These are phyloP conservation scores for Malassezia brasiliensis DNA, from an alignment of 1,284 basidiomycete species.

Conservation along the genomic window DNA sequence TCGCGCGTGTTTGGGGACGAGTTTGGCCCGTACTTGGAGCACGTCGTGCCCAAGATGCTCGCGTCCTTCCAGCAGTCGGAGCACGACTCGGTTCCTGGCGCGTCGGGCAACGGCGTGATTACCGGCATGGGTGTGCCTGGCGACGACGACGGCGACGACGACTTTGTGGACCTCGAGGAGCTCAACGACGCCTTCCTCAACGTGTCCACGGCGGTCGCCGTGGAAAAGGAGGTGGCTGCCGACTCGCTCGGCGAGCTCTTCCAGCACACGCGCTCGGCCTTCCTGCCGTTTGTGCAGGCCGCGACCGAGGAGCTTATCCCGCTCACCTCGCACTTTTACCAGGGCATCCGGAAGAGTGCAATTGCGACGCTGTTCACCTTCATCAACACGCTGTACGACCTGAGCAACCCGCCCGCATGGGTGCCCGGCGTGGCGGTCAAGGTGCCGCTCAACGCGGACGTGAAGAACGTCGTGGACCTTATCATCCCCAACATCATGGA, in stretches of 20 bases:
- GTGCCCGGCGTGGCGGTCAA: constrained; percentile 59
- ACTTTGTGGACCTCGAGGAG: constrained; percentile 61
- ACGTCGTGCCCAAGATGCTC: constrained; percentile 77
- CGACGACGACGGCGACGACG: constrained; percentile 55
- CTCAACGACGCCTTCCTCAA: constrained; percentile 55
- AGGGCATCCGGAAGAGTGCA: constrained; percentile 92
- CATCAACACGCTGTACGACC: constrained; percentile 82
- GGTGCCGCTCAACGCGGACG: constrained; percentile 62
- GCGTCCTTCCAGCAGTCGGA: constrained; percentile 69
- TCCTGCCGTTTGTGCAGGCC: constrained; percentile 67
- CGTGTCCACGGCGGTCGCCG: constrained; percentile 89
- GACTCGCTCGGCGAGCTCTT: constrained; percentile 92
- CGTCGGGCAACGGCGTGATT: constrained; percentile 42
- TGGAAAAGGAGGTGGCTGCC: constrained; percentile 98
- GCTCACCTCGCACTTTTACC: constrained; percentile 88
- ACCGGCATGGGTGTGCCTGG: constrained; percentile 56
- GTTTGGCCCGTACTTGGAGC: constrained; percentile 76
- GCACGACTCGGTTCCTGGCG: constrained; percentile 50
- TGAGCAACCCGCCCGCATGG: constrained; percentile 76
- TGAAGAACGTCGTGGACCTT: constrained; percentile 71
- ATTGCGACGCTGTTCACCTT: constrained; percentile 80
- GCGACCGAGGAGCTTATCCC: constrained; percentile 70
- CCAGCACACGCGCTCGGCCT: constrained; percentile 67
- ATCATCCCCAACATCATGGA: constrained; percentile 69
- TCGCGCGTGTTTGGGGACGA: constrained; percentile 89